phyloP scores from a whole-genome alignment of 139 green algal species.

The Micromonas commoda region DNA sequence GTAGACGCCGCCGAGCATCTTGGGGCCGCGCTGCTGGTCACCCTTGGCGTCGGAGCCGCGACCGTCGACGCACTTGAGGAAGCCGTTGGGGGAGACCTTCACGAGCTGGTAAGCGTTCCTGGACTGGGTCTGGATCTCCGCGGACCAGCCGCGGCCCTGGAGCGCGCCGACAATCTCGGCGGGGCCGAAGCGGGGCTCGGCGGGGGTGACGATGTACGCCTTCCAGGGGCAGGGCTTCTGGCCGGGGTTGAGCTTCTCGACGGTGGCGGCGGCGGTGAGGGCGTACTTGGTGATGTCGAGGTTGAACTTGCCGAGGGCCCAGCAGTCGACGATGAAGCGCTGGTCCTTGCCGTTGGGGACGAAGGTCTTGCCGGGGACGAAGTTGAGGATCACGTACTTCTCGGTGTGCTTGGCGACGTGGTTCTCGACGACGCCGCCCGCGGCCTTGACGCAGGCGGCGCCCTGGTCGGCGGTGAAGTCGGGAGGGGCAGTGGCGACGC shows the following conservation, averaged over 20 bases:
- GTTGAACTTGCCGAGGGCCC: too few species aligned
- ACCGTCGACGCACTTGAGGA: background rate
- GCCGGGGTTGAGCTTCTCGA: too few species aligned
- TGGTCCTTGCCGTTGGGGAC: background rate
- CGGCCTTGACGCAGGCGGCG: background rate
- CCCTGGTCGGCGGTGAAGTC: background rate
- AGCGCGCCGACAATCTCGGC: too few species aligned
- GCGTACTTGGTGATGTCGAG: too few species aligned
- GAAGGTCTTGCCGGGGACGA: background rate
- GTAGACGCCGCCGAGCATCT: background rate
- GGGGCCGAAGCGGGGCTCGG: too few species aligned
- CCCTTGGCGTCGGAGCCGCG: background rate
- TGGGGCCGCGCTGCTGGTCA: background rate
- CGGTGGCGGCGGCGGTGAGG: too few species aligned
- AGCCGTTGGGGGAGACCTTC: background rate
- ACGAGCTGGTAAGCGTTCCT: too few species aligned
- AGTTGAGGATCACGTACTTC: background rate
- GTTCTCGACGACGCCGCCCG: background rate
- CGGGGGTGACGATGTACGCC: too few species aligned
- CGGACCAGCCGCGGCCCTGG: too few species aligned
- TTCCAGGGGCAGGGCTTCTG: too few species aligned
- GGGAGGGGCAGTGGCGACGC: background rate
- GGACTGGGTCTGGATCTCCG: too few species aligned
- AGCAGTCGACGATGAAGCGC: too few species aligned
- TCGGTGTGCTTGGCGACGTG: background rate